A percentile compares a stretch with the other conserved stretches of the same genome.
Evolutionary conservation across 345 rosid genomes (phyloP).

Genomic region (Pistacia integerrima): DNA sequence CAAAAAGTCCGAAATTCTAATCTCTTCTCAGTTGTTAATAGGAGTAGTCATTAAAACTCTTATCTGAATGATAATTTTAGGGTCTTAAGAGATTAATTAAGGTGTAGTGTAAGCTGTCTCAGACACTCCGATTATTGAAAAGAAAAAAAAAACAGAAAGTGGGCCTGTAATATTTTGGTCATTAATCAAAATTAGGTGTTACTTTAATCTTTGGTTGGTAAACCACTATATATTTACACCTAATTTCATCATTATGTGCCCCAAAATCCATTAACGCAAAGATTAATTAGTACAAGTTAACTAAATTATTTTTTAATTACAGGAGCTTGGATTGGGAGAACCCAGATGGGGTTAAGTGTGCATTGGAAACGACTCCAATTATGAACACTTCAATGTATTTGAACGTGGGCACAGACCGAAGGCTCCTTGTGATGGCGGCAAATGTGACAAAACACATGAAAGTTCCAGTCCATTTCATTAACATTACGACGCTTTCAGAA

Average conservation of each 20-base stretch:
- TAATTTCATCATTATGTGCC: background rate
- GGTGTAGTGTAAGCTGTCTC: too few species aligned
- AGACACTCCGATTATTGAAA: too few species aligned
- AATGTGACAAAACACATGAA: slow-evolving; percentile 56
- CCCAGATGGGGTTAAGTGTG: slow-evolving; percentile 84
- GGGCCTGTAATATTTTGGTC: slow-evolving; percentile 10
- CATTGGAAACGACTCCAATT: slow-evolving; percentile 69
- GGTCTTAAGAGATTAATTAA: too few species aligned
- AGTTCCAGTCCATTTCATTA: slow-evolving; percentile 60
- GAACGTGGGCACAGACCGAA: slow-evolving; percentile 74
- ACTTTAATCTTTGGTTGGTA: slow-evolving; percentile 17
- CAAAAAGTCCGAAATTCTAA: too few species aligned
- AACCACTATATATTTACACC: background rate
- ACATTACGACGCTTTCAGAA: slow-evolving; percentile 78
- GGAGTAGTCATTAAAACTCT: too few species aligned
- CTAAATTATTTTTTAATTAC: background rate
- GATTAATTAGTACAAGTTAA: too few species aligned
- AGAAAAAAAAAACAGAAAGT: background rate
- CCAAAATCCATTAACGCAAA: background rate
- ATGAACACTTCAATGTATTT: slow-evolving; percentile 52
- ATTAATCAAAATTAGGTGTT: slow-evolving; percentile 1
- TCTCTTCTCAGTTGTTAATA: too few species aligned
- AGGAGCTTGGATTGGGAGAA: slow-evolving; percentile 94
- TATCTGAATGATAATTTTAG: too few species aligned
- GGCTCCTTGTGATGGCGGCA: slow-evolving; percentile 48